Evolutionary conservation across 2,329 filamentous ascomycete species (phyloP).

Genomic region (Curvularia spicifera): DNA sequence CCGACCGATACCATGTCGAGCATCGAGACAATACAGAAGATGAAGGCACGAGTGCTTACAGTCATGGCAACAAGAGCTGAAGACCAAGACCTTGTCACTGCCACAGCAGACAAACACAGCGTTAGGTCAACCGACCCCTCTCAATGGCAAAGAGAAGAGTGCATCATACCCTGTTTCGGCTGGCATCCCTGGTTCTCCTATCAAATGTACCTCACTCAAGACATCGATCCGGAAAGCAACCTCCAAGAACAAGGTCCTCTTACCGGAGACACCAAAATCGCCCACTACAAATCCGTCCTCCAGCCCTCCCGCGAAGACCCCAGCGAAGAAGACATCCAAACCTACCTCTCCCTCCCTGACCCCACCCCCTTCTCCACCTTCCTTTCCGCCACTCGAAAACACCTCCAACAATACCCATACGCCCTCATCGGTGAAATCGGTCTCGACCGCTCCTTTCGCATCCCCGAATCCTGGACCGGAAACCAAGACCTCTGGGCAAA

Average conservation of each 20-base stretch:
- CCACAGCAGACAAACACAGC: constrained; percentile 64
- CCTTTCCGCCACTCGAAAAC: constrained; percentile 61
- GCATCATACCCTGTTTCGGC: constrained; percentile 75
- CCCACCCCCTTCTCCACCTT: constrained; percentile 67
- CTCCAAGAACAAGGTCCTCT: constrained; percentile 52
- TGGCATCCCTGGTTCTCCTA: constrained; percentile 90
- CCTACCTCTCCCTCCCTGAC: constrained; percentile 61
- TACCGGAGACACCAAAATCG: constrained; percentile 54
- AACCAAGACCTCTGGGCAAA: constrained; percentile 41
- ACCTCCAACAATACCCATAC: constrained; percentile 64
- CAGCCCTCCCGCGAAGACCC: constrained; percentile 51
- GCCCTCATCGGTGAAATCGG: constrained; percentile 80
- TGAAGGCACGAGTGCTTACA: constrained; percentile 71
- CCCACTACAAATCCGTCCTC: constrained; percentile 73
- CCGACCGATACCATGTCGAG: constrained; percentile 77
- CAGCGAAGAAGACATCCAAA: constrained; percentile 49
- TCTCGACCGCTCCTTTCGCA: constrained; percentile 76
- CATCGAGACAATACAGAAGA: constrained; percentile 63
- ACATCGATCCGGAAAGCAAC: constrained; percentile 6
- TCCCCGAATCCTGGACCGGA: constrained; percentile 65
- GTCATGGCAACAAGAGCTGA: constrained; percentile 79
- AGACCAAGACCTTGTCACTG: constrained; percentile 75
- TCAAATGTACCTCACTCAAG: constrained; percentile 63
- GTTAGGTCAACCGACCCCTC: constrained; percentile 47
- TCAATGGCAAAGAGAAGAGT: constrained; percentile 46